phyloP scores from a whole-genome alignment of 2,329 filamentous ascomycete species.

The Annulohypoxylon truncatum region DNA sequence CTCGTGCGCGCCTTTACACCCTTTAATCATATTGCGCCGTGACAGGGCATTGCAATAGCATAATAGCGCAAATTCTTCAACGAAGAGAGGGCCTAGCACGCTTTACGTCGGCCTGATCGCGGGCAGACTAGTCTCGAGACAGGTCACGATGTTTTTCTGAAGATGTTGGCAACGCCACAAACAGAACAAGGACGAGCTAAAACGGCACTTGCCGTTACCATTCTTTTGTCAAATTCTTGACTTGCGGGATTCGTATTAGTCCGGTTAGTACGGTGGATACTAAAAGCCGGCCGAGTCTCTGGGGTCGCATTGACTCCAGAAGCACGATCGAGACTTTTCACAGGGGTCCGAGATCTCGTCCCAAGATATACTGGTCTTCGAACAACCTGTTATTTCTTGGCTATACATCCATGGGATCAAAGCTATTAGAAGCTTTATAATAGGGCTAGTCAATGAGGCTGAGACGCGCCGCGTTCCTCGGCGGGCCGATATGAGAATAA shows the following conservation, averaged over 20 bases:
- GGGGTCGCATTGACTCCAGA: constrained; percentile 6
- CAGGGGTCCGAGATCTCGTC: constrained; percentile 3
- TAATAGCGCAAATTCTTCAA: background rate
- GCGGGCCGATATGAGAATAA: constrained; percentile 29
- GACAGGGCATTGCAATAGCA: background rate
- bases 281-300: background rate
- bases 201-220: background rate
- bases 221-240: background rate
- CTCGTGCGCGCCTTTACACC: background rate
- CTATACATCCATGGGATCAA: constrained; percentile 1
- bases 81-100: background rate
- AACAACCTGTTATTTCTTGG: constrained; percentile 3
- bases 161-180: constrained; percentile 5
- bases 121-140: constrained; percentile 4
- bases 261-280: constrained; percentile 1
- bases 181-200: constrained; percentile 1
- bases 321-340: constrained; percentile 6
- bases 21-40: background rate
- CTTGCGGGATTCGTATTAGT: constrained; percentile 2
- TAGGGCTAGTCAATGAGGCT: constrained; percentile 6
- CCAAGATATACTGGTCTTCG: constrained; percentile 1
- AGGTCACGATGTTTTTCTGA: background rate
- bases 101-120: constrained; percentile 24
- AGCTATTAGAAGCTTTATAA: background rate
- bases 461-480: background rate